Conservation (phyloP, 1,284 basidiomycete genomes). For the Pyrrhoderma noxium region DNA sequence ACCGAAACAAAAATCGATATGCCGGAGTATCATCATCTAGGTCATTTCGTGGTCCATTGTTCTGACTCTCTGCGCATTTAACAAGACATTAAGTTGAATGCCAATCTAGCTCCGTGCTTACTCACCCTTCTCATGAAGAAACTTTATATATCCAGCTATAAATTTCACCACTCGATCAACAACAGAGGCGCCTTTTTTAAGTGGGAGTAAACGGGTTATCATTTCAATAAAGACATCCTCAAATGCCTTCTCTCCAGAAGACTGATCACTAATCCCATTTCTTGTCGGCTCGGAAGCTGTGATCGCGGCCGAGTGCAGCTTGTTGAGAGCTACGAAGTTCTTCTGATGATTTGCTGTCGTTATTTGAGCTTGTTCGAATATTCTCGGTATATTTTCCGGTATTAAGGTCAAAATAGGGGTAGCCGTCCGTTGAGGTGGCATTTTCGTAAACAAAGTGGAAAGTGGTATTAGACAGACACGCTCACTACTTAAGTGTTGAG, state of each 20-base stretch:
- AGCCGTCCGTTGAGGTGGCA: constrained; percentile 12
- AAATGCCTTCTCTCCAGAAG: constrained; percentile 79
- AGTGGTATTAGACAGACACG: neutral
- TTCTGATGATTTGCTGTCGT: constrained; percentile 86
- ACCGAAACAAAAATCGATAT: constrained; percentile 65
- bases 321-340: constrained; percentile 83
- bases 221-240: constrained; percentile 67
- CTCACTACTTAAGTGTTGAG: neutral
- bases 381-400: constrained; percentile 38
- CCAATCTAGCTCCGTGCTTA: constrained; percentile 4
- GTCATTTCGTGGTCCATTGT: constrained; percentile 26
- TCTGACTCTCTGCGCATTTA: constrained; percentile 25
- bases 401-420: constrained; percentile 18
- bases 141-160: constrained; percentile 75
- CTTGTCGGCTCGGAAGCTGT: constrained; percentile 46
- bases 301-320: constrained; percentile 68
- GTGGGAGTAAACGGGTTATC: constrained; percentile 61
- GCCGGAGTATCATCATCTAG: constrained; percentile 68
- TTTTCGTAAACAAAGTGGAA: constrained; percentile 1
- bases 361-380: constrained; percentile 79
- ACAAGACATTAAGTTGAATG: constrained; percentile 6
- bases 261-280: constrained; percentile 45
- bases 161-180: constrained; percentile 86
- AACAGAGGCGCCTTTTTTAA: constrained; percentile 79
- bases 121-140: constrained; percentile 73